A percentile compares a stretch with the other conserved stretches of the same genome.
Evolutionary conservation across 164 flowering plant genomes (phyloP).

Genomic region (Macadamia integrifolia): DNA sequence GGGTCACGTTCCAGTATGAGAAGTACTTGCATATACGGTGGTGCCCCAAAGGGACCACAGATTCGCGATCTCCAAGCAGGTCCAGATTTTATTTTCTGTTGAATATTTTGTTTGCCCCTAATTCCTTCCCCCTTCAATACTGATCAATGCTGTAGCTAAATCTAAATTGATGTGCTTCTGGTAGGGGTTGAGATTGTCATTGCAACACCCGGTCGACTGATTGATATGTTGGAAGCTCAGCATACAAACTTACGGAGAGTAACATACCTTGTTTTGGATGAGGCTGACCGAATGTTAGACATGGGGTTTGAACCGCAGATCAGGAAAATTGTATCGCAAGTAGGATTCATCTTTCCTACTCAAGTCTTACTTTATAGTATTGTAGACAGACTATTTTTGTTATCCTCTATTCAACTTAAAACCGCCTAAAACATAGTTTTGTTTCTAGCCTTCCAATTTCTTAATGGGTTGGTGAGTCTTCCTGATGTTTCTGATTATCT

Average conservation of each 20-base stretch:
- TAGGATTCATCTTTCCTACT: slow-evolving; percentile 13
- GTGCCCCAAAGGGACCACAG: slow-evolving; percentile 98
- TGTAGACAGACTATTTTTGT: neutral
- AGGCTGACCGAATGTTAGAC: slow-evolving; percentile 98
- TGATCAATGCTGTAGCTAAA: neutral
- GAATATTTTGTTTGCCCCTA: neutral
- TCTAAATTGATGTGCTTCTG: slow-evolving; percentile 1
- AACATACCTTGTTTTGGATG: slow-evolving; percentile 94
- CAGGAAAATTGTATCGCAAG: slow-evolving; percentile 81
- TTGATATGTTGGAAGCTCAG: slow-evolving; percentile 92
- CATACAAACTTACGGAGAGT: slow-evolving; percentile 84
- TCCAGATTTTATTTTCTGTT: slow-evolving; percentile 9
- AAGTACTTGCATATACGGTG: slow-evolving; percentile 89
- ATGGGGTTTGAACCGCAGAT: slow-evolving; percentile 99
- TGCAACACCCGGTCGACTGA: slow-evolving; percentile 94
- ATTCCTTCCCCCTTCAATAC: neutral
- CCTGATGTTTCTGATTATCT: too few species aligned
- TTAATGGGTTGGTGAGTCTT: too few species aligned
- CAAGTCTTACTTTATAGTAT: neutral
- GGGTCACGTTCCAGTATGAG: slow-evolving; percentile 57
- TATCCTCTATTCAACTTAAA: too few species aligned
- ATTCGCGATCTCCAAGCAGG: slow-evolving; percentile 93
- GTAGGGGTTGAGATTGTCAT: slow-evolving; percentile 95
- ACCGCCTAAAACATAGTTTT: too few species aligned
- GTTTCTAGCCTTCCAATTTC: too few species aligned